Evolutionary conservation across 1,139 yeast species (phyloP), one percentile per base, ranked within the genome.

Genomic region (Kodamaea ohmeri): DNA sequence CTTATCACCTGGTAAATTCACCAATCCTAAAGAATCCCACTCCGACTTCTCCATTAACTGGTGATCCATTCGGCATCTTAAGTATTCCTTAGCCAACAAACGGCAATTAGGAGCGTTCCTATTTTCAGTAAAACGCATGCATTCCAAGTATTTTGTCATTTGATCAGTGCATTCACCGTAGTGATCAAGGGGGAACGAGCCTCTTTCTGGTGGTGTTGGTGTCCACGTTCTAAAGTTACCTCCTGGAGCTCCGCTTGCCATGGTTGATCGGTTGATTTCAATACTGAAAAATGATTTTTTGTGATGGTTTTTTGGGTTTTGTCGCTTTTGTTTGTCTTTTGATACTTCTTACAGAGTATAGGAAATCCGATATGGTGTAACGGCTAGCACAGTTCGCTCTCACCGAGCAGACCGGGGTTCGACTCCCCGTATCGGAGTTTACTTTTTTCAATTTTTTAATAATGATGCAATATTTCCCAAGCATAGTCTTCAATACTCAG

Each of bases 151-250:
- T 43, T 76, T 78, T 38, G 69, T 60, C 95, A 89, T 92, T 45
- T 79, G 76, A 17, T 70, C 70, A 13, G 80, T 78, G 56, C 97
- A 92, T 51, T 92, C 97, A 1, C 81, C 86, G 45, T 80, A 86
- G 56, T 92, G 98, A 53, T 92, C 98, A 37, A 92, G 68, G 1
- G 97, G 98, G 60, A 92, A 92, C 0, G 97, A 86, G 0, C 98
- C 98, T 51, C 96, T 70, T 51, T 90, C 96, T 3, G 98, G 98
- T 19, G 98, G 96, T 0, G 92, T 83, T 11, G 97, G 96, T 14
- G 86, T 73, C 74, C 84, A 71, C 25, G 78, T 63, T 46, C 76
- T 64, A 63, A 62, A 51, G 63, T 53, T 68, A n/a, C 58, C 58
- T 18, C 80, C 79, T 37, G 53, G 53, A 29, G 51, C 52, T 33